These are phyloP conservation scores for Dispira simplex DNA, from an alignment of 192 early-diverging fungal species.

Conservation along the genomic window DNA sequence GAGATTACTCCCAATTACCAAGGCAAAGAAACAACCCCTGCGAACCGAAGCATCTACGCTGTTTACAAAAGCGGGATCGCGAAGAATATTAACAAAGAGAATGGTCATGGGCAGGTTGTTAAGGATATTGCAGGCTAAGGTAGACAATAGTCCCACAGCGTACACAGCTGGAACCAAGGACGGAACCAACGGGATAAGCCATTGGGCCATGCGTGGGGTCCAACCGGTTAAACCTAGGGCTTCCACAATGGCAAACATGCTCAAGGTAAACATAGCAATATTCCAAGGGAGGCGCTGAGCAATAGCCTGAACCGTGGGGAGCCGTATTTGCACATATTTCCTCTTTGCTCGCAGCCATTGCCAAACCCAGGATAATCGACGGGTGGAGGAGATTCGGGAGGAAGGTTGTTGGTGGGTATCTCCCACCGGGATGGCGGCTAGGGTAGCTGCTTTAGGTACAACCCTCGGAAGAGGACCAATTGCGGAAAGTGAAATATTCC, in stretches of 20 bases:
- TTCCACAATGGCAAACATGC: constrained; percentile 80
- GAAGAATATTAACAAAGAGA: constrained; percentile 53
- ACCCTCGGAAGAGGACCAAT: no score
- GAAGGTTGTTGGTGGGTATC: no score
- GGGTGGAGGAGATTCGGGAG: no score
- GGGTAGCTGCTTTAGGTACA: no score
- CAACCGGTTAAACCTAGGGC: constrained; percentile 47
- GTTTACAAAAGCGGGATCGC: constrained; percentile 39
- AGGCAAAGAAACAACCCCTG: constrained; percentile 47
- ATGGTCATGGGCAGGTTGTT: constrained; percentile 85
- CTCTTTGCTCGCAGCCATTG: no score
- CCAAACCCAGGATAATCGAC: no score
- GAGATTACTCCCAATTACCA: constrained; percentile 66
- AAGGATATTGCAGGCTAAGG: constrained; percentile 53
- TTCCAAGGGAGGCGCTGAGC: constrained; percentile 49
- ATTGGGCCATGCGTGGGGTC: constrained; percentile 47
- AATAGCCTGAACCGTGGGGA: no score
- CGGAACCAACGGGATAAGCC: constrained; percentile 31
- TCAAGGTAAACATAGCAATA: constrained; percentile 62
- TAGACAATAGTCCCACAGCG: constrained; percentile 37
- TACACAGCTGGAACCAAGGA: constrained; percentile 41
- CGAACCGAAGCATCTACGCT: constrained; percentile 15
- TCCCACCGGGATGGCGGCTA: no score
- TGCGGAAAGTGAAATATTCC: no score
- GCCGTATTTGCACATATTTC: no score